Conservation (phyloP, 1,139 yeast species). For the Geotrichum reessii region DNA sequence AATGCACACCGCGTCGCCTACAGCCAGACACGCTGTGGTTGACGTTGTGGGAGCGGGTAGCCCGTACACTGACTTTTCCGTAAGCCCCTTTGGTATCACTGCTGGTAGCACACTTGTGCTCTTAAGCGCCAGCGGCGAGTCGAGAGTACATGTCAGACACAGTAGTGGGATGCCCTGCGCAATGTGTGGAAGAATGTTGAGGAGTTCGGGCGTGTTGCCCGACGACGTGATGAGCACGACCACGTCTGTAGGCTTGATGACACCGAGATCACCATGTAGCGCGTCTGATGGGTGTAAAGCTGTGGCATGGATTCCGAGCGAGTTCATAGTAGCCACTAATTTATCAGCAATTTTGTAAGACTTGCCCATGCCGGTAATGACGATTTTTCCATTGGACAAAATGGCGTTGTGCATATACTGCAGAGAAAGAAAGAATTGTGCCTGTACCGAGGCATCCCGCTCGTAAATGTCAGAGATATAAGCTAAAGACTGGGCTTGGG, state of each 20-base stretch:
- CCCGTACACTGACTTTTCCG: conserved; percentile 68
- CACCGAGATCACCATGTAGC: conserved; percentile 83
- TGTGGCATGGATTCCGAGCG: conserved; percentile 65
- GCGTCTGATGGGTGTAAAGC: conserved; percentile 81
- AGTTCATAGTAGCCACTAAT: conserved; percentile 74
- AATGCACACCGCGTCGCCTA: conserved; percentile 74
- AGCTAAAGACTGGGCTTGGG: conserved; percentile 44
- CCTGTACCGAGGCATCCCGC: conserved; percentile 43
- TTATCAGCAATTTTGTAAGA: conserved; percentile 73
- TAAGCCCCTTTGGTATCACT: conserved; percentile 51
- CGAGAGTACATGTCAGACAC: conserved; percentile 54
- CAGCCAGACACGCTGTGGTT: conserved; percentile 66
- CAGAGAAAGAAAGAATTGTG: conserved; percentile 48
- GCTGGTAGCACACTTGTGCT: conserved; percentile 55
- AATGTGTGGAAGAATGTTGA: conserved; percentile 54
- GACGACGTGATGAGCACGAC: conserved; percentile 68
- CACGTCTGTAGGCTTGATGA: conserved; percentile 56
- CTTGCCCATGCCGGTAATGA: conserved; percentile 79
- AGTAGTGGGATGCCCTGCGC: conserved; percentile 51
- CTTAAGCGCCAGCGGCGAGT: conserved; percentile 44
- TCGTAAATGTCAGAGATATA: conserved; percentile 42
- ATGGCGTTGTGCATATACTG: conserved; percentile 48
- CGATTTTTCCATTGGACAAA: conserved; percentile 57
- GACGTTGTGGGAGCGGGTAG: conserved; percentile 85
- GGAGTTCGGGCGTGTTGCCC: conserved; percentile 77